Conservation (phyloP, 202 grass and related monocot genomes). For the Elaeis oleifera region DNA sequence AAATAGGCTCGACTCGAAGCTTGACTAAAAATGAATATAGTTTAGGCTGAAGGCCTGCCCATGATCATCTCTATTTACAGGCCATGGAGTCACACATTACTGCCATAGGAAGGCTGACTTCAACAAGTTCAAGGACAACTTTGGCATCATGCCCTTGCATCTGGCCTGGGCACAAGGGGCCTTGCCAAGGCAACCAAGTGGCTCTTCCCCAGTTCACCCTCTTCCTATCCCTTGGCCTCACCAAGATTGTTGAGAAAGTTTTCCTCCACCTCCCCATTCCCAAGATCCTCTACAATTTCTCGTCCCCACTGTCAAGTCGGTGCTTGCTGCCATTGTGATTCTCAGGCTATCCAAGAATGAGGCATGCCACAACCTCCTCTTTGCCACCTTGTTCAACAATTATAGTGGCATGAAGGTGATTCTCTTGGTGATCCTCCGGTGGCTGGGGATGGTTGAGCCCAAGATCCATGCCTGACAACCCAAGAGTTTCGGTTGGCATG, state of each 20-base stretch:
- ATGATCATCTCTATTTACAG: too few relatives aligned
- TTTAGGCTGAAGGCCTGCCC: too few relatives aligned
- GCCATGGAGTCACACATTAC: constrained; percentile 34
- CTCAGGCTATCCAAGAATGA: constrained; percentile 41
- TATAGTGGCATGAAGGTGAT: constrained; percentile 72
- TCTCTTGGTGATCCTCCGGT: constrained; percentile 35
- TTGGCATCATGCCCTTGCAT: constrained; percentile 31
- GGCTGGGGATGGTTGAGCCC: constrained; percentile 16
- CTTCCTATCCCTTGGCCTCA: constrained; percentile 42
- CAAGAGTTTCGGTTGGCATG: constrained; percentile 37
- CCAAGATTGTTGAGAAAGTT: constrained; percentile 53
- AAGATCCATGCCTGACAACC: constrained; percentile 37
- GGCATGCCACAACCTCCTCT: constrained; percentile 77
- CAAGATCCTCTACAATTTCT: constrained; percentile 52
- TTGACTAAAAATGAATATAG: too few relatives aligned
- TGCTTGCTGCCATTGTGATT: constrained; percentile 36
- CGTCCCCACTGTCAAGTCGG: constrained; percentile 1
- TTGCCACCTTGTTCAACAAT: constrained; percentile 65
- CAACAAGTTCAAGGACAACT: constrained; percentile 56
- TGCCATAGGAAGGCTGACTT: constrained; percentile 35
- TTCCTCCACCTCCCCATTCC: constrained; percentile 57
- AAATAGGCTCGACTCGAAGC: too few relatives aligned
- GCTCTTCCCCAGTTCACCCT: constrained; percentile 54
- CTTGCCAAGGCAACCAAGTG: constrained; percentile 48
- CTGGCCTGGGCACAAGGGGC: constrained; percentile 28